Percentiles rank a stretch among this genome's conserved stretches.
Conservation (phyloP, 805 yeast genomes). For the Yarrowia sp. region DNA sequence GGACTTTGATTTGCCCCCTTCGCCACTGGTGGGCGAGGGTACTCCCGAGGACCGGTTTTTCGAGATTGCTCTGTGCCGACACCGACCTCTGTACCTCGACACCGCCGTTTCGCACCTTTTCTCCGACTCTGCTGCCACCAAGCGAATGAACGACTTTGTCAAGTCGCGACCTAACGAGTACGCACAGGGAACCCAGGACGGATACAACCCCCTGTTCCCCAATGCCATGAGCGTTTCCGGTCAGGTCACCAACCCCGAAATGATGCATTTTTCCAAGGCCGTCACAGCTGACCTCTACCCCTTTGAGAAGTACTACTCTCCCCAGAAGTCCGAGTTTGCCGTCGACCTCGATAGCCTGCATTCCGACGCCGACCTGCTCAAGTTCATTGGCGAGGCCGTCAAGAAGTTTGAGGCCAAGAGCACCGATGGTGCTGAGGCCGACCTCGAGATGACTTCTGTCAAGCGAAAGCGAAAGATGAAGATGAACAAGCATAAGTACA, state of each 20-base stretch:
- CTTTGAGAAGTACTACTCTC: slow-evolving; percentile 16
- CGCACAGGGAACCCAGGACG: slow-evolving; percentile 17
- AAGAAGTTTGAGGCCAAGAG: slow-evolving; percentile 21
- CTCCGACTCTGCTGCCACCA: slow-evolving; percentile 23
- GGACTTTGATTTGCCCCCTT: slow-evolving; percentile 25
- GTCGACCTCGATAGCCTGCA: not conserved
- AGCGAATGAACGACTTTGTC: slow-evolving; percentile 20
- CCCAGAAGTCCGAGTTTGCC: slow-evolving; percentile 18
- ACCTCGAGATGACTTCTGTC: slow-evolving; percentile 39
- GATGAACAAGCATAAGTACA: slow-evolving; percentile 96
- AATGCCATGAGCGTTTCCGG: slow-evolving; percentile 23
- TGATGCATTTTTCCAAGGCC: slow-evolving; percentile 23
- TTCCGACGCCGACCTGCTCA: slow-evolving; percentile 10
- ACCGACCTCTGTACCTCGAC: slow-evolving; percentile 25
- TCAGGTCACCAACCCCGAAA: slow-evolving; percentile 24
- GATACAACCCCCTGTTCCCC: slow-evolving; percentile 24
- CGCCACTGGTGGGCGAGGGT: slow-evolving; percentile 20
- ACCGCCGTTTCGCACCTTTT: slow-evolving; percentile 18
- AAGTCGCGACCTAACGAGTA: slow-evolving; percentile 18
- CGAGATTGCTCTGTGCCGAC: slow-evolving; percentile 21
- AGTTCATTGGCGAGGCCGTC: slow-evolving; percentile 18
- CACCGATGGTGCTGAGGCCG: not conserved
- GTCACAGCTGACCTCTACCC: slow-evolving; percentile 21
- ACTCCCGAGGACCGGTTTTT: slow-evolving; percentile 16
- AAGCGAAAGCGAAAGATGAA: slow-evolving; percentile 69